phyloP scores from a whole-genome alignment of 2,329 filamentous ascomycete species.

The Orbilia javanica region DNA sequence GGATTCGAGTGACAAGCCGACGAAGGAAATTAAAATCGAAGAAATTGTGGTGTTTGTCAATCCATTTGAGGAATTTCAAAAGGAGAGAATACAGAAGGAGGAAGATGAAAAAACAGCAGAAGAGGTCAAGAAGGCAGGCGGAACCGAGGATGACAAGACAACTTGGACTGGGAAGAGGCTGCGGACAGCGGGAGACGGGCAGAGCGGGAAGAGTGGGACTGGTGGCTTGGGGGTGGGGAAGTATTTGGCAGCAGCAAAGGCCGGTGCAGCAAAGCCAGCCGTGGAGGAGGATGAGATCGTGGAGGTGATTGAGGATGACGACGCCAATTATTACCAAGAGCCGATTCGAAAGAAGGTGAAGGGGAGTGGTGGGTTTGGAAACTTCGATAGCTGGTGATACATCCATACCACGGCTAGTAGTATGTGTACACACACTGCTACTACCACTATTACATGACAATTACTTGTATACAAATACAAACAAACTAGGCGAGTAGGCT shows the following conservation, averaged over 20 bases:
- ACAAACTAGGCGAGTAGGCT: no score
- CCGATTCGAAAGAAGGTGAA: conserved; percentile 85
- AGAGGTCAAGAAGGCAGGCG: conserved; percentile 74
- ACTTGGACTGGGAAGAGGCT: conserved; percentile 98
- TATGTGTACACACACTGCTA: no score
- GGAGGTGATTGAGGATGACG: conserved; percentile 73
- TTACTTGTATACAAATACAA: no score
- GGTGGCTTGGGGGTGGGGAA: conserved; percentile 75
- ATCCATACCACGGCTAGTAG: no score
- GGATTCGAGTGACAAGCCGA: conserved; percentile 80
- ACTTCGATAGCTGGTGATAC: conserved; percentile 88
- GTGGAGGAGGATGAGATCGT: conserved; percentile 71
- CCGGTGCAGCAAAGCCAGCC: conserved; percentile 19
- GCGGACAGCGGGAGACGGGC: conserved; percentile 69
- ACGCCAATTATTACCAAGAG: conserved; percentile 71
- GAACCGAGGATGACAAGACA: conserved; percentile 85
- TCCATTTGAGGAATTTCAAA: conserved; percentile 93
- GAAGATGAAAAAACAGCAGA: conserved; percentile 72
- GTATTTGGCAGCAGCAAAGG: conserved; percentile 77
- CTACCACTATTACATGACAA: no score
- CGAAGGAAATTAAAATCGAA: conserved; percentile 82
- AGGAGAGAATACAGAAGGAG: conserved; percentile 77
- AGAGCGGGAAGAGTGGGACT: conserved; percentile 67
- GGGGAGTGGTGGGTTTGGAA: conserved; percentile 81
- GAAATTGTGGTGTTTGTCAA: conserved; percentile 90